These are phyloP conservation scores for Orychophragmus violaceus DNA, from an alignment of 345 rosid species.

Conservation along the genomic window DNA sequence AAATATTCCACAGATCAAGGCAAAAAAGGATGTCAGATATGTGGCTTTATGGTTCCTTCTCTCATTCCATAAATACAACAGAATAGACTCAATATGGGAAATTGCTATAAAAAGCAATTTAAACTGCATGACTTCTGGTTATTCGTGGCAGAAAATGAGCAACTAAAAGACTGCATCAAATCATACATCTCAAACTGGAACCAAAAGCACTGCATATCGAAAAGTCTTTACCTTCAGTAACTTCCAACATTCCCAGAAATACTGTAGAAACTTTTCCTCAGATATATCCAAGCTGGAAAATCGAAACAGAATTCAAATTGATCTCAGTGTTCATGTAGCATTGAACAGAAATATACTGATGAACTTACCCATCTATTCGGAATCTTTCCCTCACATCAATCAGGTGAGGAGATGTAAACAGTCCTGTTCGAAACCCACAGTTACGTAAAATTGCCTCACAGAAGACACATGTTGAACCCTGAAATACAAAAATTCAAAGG, in stretches of 20 bases:
- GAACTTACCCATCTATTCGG: slow-evolving; percentile 69
- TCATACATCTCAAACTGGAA: not conserved
- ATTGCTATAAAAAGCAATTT: too few relatives aligned
- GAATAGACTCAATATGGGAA: too few relatives aligned
- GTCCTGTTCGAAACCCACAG: slow-evolving; percentile 74
- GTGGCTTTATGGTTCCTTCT: too few relatives aligned
- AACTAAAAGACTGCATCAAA: not conserved
- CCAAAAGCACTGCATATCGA: not conserved
- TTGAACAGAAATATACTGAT: not conserved
- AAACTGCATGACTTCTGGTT: not conserved
- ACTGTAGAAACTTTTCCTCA: slow-evolving; percentile 68
- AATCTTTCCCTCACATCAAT: slow-evolving; percentile 93
- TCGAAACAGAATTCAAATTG: slow-evolving; percentile 7
- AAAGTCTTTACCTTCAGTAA: slow-evolving; percentile 48
- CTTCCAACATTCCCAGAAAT: slow-evolving; percentile 91
- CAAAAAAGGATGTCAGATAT: too few relatives aligned
- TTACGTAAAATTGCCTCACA: slow-evolving; percentile 79
- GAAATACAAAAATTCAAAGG: slow-evolving; percentile 11
- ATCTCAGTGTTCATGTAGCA: slow-evolving; percentile 4
- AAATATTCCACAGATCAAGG: too few relatives aligned
- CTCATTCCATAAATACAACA: too few relatives aligned
- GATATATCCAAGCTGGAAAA: slow-evolving; percentile 67
- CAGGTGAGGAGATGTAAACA: slow-evolving; percentile 88
- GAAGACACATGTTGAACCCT: slow-evolving; percentile 96
- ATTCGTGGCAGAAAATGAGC: not conserved